Evolutionary conservation across 371 early-diverging fungal species (phyloP).

Genomic region (Parasitella parasitica): DNA sequence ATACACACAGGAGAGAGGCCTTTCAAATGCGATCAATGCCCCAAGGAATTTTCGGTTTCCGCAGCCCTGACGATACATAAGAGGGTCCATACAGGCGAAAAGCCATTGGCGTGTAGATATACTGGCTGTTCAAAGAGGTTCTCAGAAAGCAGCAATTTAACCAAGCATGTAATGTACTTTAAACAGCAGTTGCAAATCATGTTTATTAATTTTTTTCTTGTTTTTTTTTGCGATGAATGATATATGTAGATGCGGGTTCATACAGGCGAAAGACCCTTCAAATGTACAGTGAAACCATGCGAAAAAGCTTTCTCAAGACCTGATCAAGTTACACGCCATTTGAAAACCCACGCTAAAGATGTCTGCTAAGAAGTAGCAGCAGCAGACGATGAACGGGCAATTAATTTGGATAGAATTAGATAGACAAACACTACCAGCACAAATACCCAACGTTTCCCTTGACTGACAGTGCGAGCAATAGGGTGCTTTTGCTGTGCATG

Average conservation of each 20-base stretch:
- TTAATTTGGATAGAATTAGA: conserved; percentile 44
- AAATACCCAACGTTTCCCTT: conserved; percentile 58
- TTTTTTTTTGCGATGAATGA: neutral
- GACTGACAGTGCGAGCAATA: conserved; percentile 37
- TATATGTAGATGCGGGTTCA: conserved; percentile 58
- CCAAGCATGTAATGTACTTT: conserved; percentile 63
- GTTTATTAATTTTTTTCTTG: neutral
- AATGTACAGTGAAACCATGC: conserved; percentile 61
- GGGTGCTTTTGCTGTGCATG: conserved; percentile 18
- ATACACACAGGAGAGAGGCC: conserved; percentile 80
- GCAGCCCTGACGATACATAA: conserved; percentile 72
- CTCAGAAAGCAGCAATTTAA: conserved; percentile 76
- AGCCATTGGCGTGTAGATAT: conserved; percentile 75
- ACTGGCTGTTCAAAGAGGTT: conserved; percentile 73
- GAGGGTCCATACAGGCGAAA: conserved; percentile 71
- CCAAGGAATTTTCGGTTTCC: conserved; percentile 72
- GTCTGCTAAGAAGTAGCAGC: neutral
- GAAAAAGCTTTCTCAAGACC: conserved; percentile 70
- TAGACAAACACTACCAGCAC: conserved; percentile 57
- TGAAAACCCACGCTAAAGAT: conserved; percentile 33
- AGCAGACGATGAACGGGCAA: conserved; percentile 33
- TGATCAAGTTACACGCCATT: conserved; percentile 65
- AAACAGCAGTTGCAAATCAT: neutral
- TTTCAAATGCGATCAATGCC: conserved; percentile 76
- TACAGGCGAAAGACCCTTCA: conserved; percentile 70